Evolutionary conservation across 768 basidiomycete genomes (phyloP).

Genomic region (Favolaschia claudopus): DNA sequence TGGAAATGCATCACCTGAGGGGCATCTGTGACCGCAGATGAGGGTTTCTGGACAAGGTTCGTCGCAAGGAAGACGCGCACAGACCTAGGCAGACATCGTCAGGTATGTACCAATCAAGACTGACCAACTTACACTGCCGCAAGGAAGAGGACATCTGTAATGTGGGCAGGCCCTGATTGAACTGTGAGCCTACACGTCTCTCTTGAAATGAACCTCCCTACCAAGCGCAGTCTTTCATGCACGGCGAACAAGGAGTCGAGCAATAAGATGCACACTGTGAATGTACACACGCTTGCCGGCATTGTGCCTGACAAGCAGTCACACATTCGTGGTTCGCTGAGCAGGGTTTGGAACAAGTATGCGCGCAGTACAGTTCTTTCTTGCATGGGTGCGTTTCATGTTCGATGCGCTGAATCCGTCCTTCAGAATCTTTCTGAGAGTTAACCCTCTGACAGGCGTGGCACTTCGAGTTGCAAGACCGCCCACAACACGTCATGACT

Average conservation of each 20-base stretch:
- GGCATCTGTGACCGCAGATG: conserved; percentile 69
- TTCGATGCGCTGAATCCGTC: conserved; percentile 33
- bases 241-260: conserved; percentile 64
- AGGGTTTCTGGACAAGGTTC: conserved; percentile 55
- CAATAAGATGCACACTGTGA: conserved; percentile 56
- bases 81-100: conserved; percentile 50
- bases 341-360: conserved; percentile 58
- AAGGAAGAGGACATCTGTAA: conserved; percentile 63
- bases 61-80: conserved; percentile 72
- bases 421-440: neutral
- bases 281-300: conserved; percentile 64
- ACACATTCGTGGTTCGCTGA: conserved; percentile 59
- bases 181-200: neutral
- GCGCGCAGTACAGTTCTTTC: conserved; percentile 60
- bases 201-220: conserved; percentile 9
- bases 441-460: conserved; percentile 52
- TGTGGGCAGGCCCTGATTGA: conserved; percentile 60
- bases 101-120: neutral
- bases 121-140: conserved; percentile 61
- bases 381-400: conserved; percentile 61
- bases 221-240: conserved; percentile 70
- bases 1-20: conserved; percentile 54
- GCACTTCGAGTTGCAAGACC: conserved; percentile 57
- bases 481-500: conserved; percentile 60
- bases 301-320: conserved; percentile 50